Conservation (phyloP, 1,284 basidiomycete species). For the Puccinia polysora region DNA sequence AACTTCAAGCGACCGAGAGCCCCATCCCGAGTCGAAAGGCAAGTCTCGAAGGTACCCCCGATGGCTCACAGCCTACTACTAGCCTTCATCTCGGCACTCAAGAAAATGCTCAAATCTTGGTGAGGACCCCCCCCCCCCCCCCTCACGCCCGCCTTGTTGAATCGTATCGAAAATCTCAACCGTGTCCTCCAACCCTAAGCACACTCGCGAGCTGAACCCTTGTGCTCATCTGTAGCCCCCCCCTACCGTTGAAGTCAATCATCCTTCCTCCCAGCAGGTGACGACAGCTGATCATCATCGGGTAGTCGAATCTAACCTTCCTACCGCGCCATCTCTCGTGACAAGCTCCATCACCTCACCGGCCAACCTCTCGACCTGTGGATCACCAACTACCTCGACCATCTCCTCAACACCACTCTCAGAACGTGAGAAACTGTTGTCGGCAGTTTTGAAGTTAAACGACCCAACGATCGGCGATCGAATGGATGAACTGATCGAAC, state of each 20-base stretch:
- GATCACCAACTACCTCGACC: constrained; percentile 27
- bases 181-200: no score
- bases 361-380: constrained; percentile 29
- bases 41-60: constrained; percentile 2
- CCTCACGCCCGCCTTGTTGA: not conserved
- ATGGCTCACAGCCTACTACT: not conserved
- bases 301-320: not conserved
- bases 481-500: constrained; percentile 65
- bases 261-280: not conserved
- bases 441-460: constrained; percentile 61
- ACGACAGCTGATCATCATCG: not conserved
- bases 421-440: constrained; percentile 69
- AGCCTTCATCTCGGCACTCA: not conserved
- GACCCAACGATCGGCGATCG: constrained; percentile 50
- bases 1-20: not conserved
- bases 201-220: no score
- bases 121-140: not conserved
- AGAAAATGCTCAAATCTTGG: not conserved
- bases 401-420: constrained; percentile 58
- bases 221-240: no score
- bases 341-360: constrained; percentile 32
- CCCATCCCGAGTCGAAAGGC: not conserved
- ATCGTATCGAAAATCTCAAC: not conserved
- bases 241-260: no score
- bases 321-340: not conserved